A percentile compares a stretch with the other conserved stretches of the same genome.
These are phyloP conservation scores for Rubroshorea leprosula DNA, from an alignment of 345 rosid species.

Conservation along the genomic window DNA sequence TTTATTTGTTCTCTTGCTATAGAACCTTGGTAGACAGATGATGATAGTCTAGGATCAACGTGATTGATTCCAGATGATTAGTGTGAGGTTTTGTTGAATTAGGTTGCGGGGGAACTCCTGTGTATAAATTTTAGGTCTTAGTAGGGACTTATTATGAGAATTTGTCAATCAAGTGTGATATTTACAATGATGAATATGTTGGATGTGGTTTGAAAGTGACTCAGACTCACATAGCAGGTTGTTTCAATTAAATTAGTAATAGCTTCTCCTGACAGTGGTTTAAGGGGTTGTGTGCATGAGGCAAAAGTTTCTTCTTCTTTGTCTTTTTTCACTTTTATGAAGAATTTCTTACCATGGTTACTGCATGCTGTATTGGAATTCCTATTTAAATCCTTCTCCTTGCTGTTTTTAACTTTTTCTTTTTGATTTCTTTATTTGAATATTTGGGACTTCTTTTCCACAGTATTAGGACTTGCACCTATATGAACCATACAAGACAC, in stretches of 20 bases:
- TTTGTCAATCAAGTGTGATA: neutral
- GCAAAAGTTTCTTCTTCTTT: neutral
- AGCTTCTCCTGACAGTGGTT: neutral
- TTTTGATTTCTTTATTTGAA: neutral
- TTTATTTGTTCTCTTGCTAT: too few relatives aligned
- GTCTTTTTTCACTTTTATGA: neutral
- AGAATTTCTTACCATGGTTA: neutral
- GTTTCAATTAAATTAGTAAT: constrained; percentile 3
- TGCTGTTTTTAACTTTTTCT: neutral
- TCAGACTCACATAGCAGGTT: neutral
- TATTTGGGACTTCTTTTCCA: neutral
- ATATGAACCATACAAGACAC: neutral
- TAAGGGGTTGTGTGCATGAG: neutral
- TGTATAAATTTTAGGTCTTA: too few relatives aligned
- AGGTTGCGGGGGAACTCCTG: too few relatives aligned
- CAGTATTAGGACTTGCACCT: neutral
- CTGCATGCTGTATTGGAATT: neutral
- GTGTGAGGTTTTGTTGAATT: too few relatives aligned
- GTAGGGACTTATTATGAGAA: constrained; percentile 1
- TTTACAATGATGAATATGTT: neutral
- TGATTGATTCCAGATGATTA: too few relatives aligned
- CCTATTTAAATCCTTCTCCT: neutral
- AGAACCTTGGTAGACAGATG: too few relatives aligned
- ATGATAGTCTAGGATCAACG: too few relatives aligned
- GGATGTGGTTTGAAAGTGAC: too few relatives aligned